phyloP scores from a whole-genome alignment of 2,329 filamentous ascomycete species.

The Trichoderma aggressivum region DNA sequence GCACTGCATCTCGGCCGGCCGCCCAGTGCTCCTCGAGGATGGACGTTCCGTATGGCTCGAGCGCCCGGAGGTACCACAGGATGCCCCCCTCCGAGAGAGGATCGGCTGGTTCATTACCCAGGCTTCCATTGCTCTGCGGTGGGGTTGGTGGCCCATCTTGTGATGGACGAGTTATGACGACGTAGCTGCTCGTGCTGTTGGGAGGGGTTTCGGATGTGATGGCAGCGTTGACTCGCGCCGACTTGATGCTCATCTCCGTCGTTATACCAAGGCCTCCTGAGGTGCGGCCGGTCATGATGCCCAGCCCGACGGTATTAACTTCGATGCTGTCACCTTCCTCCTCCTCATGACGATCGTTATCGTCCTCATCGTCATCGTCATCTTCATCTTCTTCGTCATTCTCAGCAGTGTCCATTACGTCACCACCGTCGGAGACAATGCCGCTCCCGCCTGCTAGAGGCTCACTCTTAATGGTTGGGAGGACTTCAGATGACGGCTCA shows the following conservation, averaged over 20 bases:
- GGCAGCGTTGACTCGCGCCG: constrained; percentile 24
- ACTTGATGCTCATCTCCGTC: constrained; percentile 28
- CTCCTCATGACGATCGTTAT: constrained; percentile 34
- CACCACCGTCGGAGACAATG: constrained; percentile 28
- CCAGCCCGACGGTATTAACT: constrained; percentile 43
- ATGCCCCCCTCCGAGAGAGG: constrained; percentile 71
- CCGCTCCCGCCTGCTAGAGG: constrained; percentile 10
- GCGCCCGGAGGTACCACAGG: constrained; percentile 82
- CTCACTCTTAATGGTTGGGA: constrained; percentile 35
- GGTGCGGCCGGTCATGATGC: constrained; percentile 24
- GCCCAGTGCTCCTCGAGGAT: constrained; percentile 64
- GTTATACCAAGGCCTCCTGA: constrained; percentile 21
- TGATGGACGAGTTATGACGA: constrained; percentile 28
- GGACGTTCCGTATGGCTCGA: constrained; percentile 76
- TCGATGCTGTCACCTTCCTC: constrained; percentile 43
- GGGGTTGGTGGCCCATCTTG: constrained; percentile 59
- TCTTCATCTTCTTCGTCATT: constrained; percentile 41
- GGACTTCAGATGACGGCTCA: constrained; percentile 44
- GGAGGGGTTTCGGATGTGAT: constrained; percentile 44
- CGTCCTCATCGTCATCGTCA: constrained; percentile 40
- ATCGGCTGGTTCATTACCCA: constrained; percentile 48
- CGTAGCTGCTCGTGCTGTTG: constrained; percentile 47
- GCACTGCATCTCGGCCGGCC: constrained; percentile 64
- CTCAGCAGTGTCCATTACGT: constrained; percentile 37
- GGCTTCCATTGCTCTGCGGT: constrained; percentile 61